Percentiles rank a stretch among this genome's conserved stretches.
Evolutionary conservation across 345 rosid species (phyloP).

Genomic region (Eucalyptus paniculata): DNA sequence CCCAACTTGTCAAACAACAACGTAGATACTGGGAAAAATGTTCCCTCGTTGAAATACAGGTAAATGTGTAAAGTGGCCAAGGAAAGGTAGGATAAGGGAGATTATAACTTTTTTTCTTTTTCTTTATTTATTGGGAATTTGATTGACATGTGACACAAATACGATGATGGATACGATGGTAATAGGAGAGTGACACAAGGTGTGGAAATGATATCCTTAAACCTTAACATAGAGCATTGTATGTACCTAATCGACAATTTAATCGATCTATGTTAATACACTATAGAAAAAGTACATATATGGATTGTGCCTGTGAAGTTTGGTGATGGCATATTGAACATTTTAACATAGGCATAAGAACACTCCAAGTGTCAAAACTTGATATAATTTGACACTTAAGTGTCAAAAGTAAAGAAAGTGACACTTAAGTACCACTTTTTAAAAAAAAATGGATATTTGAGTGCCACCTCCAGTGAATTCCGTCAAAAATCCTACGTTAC

Average conservation of each 20-base stretch:
- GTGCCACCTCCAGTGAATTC: too few relatives aligned
- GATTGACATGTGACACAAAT: neutral
- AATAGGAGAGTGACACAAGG: neutral
- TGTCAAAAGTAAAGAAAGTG: too few relatives aligned
- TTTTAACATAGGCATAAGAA: neutral
- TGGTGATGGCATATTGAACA: neutral
- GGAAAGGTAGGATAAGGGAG: neutral
- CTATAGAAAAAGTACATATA: neutral
- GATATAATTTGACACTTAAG: too few relatives aligned
- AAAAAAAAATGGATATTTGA: too few relatives aligned
- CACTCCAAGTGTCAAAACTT: too few relatives aligned
- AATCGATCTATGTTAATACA: neutral
- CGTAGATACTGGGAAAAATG: neutral
- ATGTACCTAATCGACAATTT: neutral
- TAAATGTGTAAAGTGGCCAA: neutral
- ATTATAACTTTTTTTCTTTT: neutral
- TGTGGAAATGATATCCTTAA: neutral
- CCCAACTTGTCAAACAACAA: neutral
- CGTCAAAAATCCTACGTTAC: fast-evolving
- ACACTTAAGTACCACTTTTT: too few relatives aligned
- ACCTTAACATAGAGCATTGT: neutral
- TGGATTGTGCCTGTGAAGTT: neutral
- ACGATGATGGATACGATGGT: neutral
- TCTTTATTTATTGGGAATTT: neutral
- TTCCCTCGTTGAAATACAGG: neutral